Base-by-base conservation (phyloP, 345 rosid species). In the Camelina neglecta region DNA sequence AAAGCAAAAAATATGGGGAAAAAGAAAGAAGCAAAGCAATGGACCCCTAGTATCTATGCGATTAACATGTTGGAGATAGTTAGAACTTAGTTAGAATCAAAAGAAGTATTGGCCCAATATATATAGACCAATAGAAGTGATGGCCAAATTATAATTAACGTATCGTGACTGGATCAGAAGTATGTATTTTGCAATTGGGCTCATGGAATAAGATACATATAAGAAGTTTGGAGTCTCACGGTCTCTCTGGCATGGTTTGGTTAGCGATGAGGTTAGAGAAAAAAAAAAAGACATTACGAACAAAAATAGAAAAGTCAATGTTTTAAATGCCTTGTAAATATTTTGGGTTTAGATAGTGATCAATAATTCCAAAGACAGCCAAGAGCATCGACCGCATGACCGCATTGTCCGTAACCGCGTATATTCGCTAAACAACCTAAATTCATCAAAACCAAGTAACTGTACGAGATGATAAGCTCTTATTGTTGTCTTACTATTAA, bases 101-200 rank as follows among this genome's bases (percentile, higher is more conserved):
- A 50, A 51, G 21, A 51, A 51, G 35, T 31, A 56, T 65, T 31
- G 35, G 71, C 65, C 65, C 49, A 55, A 6, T 42, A 12, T 42
- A 12, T 6, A 7, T 51, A 24, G 29, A 72, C 3, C 1, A 21
- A 21, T 0, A 21, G 23, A 21, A 35, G 38, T 6, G 31, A 36
- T 36, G 48, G 33, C 48, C 20, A 1, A 63, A 31, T 18, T 26
- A 39, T 16, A 62, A 23, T n/a, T 13, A 50, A 50, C 69, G 9
- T 31, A 55, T 6, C 13, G 35, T 41, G 38, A 44, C 8, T 56
- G 56, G 64, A 16, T 55, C 64, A 65, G 8, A 54, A 54, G 8
- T 41, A 26, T 8, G 11, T 16, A 26, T 18, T 7, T 11, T 63
- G 49, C 24, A 33, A 64, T 44, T 54, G 76, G 76, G 70, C 57